These are phyloP conservation scores for Saussurea involucrata DNA, from an alignment of 129 eudicot species.

Conservation along the genomic window DNA sequence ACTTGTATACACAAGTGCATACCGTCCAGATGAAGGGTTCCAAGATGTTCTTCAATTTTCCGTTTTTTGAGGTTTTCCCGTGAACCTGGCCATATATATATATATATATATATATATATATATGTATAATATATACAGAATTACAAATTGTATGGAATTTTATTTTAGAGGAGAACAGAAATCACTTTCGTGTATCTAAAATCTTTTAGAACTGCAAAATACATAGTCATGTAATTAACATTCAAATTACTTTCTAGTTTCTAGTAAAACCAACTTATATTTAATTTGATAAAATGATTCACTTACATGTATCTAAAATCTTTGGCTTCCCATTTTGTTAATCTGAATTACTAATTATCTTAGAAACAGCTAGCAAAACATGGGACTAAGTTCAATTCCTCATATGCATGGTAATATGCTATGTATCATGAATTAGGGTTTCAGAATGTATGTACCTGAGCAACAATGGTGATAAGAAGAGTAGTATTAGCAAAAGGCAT, in stretches of 20 bases:
- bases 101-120: too few relatives aligned
- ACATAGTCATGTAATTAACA: not conserved
- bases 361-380: not conserved
- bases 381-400: not conserved
- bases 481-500: conserved; percentile 38
- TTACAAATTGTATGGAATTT: not conserved
- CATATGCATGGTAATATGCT: not conserved
- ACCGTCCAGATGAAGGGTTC: too few relatives aligned
- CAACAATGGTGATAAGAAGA: conserved; percentile 40
- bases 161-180: not conserved
- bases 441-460: conserved; percentile 41
- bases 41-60: too few relatives aligned
- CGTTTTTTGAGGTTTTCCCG: too few relatives aligned
- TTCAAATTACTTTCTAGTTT: not conserved
- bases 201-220: not conserved
- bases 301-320: too few relatives aligned
- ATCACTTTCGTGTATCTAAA: too few relatives aligned
- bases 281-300: not conserved
- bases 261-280: too few relatives aligned
- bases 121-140: too few relatives aligned
- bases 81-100: too few relatives aligned
- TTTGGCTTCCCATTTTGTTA: too few relatives aligned
- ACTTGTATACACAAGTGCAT: too few relatives aligned
- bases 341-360: not conserved
- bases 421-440: not conserved